Conservation (phyloP, 306 rosid genomes). For the Macrotyloma uniflorum region DNA sequence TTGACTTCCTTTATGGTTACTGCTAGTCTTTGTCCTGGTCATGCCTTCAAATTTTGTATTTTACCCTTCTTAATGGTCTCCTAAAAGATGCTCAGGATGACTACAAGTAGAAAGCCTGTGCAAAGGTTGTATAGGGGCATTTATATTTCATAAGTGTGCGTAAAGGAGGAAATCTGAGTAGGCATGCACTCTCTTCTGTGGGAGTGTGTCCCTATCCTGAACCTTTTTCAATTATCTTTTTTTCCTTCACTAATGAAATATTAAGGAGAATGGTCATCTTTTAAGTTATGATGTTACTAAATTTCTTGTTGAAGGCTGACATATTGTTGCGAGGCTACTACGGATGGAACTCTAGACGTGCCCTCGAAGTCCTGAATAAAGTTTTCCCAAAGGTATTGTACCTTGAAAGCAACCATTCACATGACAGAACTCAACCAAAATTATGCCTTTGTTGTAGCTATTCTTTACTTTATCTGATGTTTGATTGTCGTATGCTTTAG, state of each 20-base stretch:
- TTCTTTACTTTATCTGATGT: constrained; percentile 15
- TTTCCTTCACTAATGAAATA: not conserved
- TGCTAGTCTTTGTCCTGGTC: constrained; percentile 3
- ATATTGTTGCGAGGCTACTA: constrained; percentile 77
- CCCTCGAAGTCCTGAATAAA: constrained; percentile 68
- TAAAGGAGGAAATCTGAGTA: constrained; percentile 18
- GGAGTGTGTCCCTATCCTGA: constrained; percentile 7
- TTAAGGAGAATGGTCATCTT: not conserved
- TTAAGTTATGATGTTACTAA: constrained; percentile 7
- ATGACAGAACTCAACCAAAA: not conserved
- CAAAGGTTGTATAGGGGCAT: not conserved
- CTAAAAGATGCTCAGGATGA: constrained; percentile 13
- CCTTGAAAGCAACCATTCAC: constrained; percentile 13
- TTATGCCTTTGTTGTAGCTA: not conserved
- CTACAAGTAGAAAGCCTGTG: constrained; percentile 1
- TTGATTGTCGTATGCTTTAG: constrained; percentile 12
- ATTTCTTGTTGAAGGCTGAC: constrained; percentile 71
- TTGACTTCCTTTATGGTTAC: not conserved
- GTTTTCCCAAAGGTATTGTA: constrained; percentile 84
- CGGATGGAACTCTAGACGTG: constrained; percentile 94
- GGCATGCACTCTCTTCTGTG: not conserved
- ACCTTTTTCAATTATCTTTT: not conserved
- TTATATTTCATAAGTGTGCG: constrained; percentile 2
- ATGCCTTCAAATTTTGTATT: constrained; percentile 27
- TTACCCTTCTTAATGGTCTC: constrained; percentile 28